A percentile compares a stretch with the other conserved stretches of the same genome.
These are phyloP conservation scores for Sclerotinia borealis DNA, from an alignment of 2,329 filamentous ascomycete genomes.

Conservation along the genomic window DNA sequence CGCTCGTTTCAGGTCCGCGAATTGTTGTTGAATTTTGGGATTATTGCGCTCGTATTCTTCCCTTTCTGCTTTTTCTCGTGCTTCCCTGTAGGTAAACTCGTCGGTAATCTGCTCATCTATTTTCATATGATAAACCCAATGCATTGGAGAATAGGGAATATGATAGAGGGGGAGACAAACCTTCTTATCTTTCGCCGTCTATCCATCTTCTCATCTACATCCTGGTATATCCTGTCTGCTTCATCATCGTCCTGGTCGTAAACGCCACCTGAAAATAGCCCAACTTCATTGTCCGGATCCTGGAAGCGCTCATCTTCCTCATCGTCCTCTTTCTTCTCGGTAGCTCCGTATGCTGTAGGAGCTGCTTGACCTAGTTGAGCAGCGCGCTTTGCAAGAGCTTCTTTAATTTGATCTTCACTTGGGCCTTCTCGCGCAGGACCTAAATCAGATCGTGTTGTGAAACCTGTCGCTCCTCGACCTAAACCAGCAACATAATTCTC, in stretches of 20 bases:
- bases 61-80: constrained; percentile 81
- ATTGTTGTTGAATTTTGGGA: constrained; percentile 96
- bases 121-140: constrained; percentile 61
- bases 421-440: constrained; percentile 92
- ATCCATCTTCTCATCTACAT: constrained; percentile 97
- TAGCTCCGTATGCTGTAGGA: constrained; percentile 64
- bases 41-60: constrained; percentile 97
- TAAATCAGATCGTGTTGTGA: constrained; percentile 94
- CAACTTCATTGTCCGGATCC: constrained; percentile 95
- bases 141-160: constrained; percentile 34
- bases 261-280: constrained; percentile 88
- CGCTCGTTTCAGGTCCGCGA: constrained; percentile 89
- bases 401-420: constrained; percentile 97
- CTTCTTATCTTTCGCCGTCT: constrained; percentile 77
- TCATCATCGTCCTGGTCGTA: constrained; percentile 98
- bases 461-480: constrained; percentile 94
- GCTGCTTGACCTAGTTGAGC: constrained; percentile 70
- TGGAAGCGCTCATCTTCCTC: constrained; percentile 79
- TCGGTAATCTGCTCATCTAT: constrained; percentile 74
- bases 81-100: constrained; percentile 72
- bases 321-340: constrained; percentile 51
- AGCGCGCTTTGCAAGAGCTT: constrained; percentile 89
- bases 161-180: constrained; percentile 51
- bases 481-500: constrained; percentile 94
- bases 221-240: constrained; percentile 90